Evolutionary conservation across 2,329 filamentous ascomycete genomes (phyloP).

Genomic region (Teratosphaeria epicoccoides): DNA sequence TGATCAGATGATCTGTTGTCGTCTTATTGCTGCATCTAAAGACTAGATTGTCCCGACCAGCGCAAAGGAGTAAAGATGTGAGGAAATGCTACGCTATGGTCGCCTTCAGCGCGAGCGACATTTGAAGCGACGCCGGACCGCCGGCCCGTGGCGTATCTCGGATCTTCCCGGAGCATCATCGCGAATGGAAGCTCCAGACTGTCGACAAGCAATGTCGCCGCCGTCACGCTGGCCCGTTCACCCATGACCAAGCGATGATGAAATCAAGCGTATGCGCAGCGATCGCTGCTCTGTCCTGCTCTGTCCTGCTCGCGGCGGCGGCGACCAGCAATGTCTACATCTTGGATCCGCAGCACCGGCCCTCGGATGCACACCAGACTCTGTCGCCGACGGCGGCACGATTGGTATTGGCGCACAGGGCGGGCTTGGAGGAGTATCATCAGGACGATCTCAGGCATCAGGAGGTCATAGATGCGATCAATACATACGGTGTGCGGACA

Average conservation of each 20-base stretch:
- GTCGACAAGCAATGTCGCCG: not conserved
- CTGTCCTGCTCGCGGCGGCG: slow-evolving; percentile 17
- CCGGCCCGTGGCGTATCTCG: slow-evolving; percentile 2
- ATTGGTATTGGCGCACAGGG: slow-evolving; percentile 40
- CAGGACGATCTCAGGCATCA: slow-evolving; percentile 30
- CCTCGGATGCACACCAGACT: slow-evolving; percentile 13
- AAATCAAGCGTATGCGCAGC: slow-evolving; percentile 30
- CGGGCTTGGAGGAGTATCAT: slow-evolving; percentile 41
- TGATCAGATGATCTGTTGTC: too few relatives aligned
- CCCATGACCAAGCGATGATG: slow-evolving; percentile 32
- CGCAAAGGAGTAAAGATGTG: not conserved
- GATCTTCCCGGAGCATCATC: slow-evolving; percentile 4
- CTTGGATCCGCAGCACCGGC: slow-evolving; percentile 21
- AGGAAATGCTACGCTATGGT: too few relatives aligned
- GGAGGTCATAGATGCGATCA: slow-evolving; percentile 36
- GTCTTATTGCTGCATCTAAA: too few relatives aligned
- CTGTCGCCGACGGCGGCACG: slow-evolving; percentile 36
- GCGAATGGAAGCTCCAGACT: slow-evolving; percentile 2
- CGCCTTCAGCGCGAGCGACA: too few relatives aligned
- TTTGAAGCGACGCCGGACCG: not conserved
- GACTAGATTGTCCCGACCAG: too few relatives aligned
- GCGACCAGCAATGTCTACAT: slow-evolving; percentile 29
- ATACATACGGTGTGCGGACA: slow-evolving; percentile 34
- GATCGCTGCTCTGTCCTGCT: slow-evolving; percentile 31
- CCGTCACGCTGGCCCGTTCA: not conserved